Evolutionary conservation across 352 stramenopile species (phyloP).

Genomic region (Globisporangium alternatum): DNA sequence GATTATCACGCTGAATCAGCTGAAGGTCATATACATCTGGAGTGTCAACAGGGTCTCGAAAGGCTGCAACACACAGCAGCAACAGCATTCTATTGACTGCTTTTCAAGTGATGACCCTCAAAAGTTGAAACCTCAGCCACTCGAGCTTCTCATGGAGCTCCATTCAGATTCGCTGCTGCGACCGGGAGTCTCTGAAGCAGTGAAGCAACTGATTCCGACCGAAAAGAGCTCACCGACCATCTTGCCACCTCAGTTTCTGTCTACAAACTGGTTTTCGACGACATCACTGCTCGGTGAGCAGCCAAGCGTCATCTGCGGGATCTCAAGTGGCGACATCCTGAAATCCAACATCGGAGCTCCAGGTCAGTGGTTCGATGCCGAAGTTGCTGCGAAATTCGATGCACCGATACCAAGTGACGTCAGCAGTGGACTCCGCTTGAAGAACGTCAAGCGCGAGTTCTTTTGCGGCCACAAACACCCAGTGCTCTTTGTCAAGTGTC

Average conservation of each 20-base stretch:
- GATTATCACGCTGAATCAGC: conserved; percentile 26
- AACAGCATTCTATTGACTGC: conserved; percentile 31
- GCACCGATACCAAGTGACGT: conserved; percentile 13
- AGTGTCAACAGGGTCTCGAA: conserved; percentile 18
- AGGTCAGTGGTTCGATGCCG: neutral
- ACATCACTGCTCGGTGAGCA: conserved; percentile 19
- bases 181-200: conserved; percentile 18
- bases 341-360: conserved; percentile 27
- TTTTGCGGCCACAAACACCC: conserved; percentile 33
- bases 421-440: conserved; percentile 9
- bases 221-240: neutral
- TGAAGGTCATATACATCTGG: conserved; percentile 27
- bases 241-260: conserved; percentile 9
- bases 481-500: conserved; percentile 33
- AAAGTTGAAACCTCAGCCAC: conserved; percentile 34
- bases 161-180: conserved; percentile 19
- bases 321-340: conserved; percentile 29
- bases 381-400: conserved; percentile 34
- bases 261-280: conserved; percentile 24
- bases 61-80: conserved; percentile 12
- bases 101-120: conserved; percentile 23
- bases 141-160: conserved; percentile 30
- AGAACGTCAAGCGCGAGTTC: conserved; percentile 29
- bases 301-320: conserved; percentile 25
- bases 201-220: conserved; percentile 17